These are phyloP conservation scores for Fusarium burgessii DNA, from an alignment of 2,329 filamentous ascomycete species.

Conservation along the genomic window DNA sequence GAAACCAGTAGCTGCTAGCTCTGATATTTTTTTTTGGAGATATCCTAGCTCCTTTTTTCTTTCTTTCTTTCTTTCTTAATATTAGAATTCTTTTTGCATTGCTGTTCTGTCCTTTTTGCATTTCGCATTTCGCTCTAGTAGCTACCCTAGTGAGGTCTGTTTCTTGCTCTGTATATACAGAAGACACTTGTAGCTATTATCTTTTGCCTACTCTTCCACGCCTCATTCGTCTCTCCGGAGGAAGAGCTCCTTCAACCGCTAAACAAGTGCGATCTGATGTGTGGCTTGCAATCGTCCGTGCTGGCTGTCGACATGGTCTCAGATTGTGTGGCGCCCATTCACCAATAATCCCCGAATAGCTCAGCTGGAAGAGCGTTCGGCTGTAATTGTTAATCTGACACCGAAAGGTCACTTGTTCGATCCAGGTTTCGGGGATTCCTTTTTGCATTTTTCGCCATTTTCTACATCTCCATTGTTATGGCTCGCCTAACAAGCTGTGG, in stretches of 20 bases:
- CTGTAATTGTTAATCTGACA: slow-evolving; percentile 29
- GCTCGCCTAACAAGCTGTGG: background rate
- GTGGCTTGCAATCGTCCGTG: too few relatives aligned
- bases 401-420: slow-evolving; percentile 38
- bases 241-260: too few relatives aligned
- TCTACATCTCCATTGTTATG: background rate
- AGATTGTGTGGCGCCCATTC: slow-evolving; percentile 9
- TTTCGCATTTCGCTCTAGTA: too few relatives aligned
- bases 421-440: slow-evolving; percentile 30
- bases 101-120: background rate
- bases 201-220: too few relatives aligned
- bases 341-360: slow-evolving; percentile 44
- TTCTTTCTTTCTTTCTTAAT: background rate
- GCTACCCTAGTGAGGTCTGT: too few relatives aligned
- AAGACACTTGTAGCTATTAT: too few relatives aligned
- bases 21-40: background rate
- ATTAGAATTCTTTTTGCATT: background rate
- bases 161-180: too few relatives aligned
- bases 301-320: background rate
- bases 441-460: background rate
- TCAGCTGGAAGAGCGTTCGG: slow-evolving; percentile 36
- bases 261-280: too few relatives aligned
- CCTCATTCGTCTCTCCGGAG: too few relatives aligned
- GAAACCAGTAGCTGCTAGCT: slow-evolving; percentile 32
- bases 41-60: rapidly evolving